Percentiles rank a stretch among this genome's conserved stretches.
Conservation (phyloP, 1,284 basidiomycete species). For the Takashimella koratensis region DNA sequence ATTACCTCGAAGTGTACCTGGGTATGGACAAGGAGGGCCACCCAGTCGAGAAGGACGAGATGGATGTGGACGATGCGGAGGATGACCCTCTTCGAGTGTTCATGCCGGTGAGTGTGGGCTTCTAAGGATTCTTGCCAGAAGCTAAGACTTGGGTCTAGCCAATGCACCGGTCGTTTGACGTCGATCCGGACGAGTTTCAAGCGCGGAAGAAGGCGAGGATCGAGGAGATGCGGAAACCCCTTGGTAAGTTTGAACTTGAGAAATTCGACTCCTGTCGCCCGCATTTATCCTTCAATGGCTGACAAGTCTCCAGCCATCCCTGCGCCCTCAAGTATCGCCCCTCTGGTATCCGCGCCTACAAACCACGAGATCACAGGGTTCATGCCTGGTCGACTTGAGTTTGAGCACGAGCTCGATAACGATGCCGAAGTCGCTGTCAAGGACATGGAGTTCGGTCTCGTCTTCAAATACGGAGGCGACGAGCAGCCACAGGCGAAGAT, state of each 20-base stretch:
- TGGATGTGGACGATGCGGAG: slow-evolving; percentile 6
- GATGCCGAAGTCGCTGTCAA: slow-evolving; percentile 94
- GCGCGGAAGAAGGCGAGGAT: slow-evolving; percentile 80
- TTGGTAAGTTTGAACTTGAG: slow-evolving; percentile 37
- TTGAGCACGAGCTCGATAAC: slow-evolving; percentile 94
- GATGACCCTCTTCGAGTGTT: slow-evolving; percentile 29
- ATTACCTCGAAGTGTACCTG: slow-evolving; percentile 82
- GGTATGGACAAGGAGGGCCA: slow-evolving; percentile 34
- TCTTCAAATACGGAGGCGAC: slow-evolving; percentile 80
- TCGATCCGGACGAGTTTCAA: slow-evolving; percentile 78
- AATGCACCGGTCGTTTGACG: slow-evolving; percentile 67
- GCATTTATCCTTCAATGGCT: background rate
- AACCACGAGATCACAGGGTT: slow-evolving; percentile 92
- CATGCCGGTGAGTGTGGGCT: slow-evolving; percentile 67
- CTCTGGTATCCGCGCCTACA: slow-evolving; percentile 87
- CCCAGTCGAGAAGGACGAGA: slow-evolving; percentile 11
- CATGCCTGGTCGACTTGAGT: slow-evolving; percentile 94
- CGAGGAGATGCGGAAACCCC: slow-evolving; percentile 55
- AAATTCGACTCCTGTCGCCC: slow-evolving; percentile 1
- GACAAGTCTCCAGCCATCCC: slow-evolving; percentile 38
- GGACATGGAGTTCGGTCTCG: slow-evolving; percentile 91
- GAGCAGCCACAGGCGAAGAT: slow-evolving; percentile 58
- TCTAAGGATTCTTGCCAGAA: slow-evolving; percentile 7
- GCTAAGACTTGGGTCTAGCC: slow-evolving; percentile 47
- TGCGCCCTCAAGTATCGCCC: slow-evolving; percentile 52